phyloP scores from a whole-genome alignment of 495 filamentous ascomycete species.

The Tuber microsphaerosporum region DNA sequence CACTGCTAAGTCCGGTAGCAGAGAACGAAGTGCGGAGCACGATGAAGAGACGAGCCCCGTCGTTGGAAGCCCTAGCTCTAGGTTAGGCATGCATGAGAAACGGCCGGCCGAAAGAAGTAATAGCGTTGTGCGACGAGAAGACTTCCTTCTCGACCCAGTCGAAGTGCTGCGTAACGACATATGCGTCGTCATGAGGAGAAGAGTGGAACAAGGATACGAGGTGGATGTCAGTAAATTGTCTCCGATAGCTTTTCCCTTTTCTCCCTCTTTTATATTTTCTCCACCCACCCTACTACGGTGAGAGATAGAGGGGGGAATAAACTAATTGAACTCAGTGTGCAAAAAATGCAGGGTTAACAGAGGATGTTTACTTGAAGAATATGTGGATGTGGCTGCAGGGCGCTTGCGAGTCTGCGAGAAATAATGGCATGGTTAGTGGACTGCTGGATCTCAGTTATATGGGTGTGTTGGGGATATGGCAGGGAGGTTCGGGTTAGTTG shows the following conservation, averaged over 20 bases:
- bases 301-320: slow-evolving; percentile 1
- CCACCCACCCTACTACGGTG: not conserved
- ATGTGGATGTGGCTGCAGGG: slow-evolving; percentile 47
- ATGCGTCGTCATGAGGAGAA: slow-evolving; percentile 35
- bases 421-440: slow-evolving; percentile 66
- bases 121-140: slow-evolving; percentile 29
- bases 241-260: not conserved
- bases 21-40: not conserved
- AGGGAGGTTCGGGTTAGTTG: slow-evolving; percentile 56
- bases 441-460: slow-evolving; percentile 76
- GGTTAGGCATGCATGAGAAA: slow-evolving; percentile 30
- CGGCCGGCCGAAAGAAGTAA: slow-evolving; percentile 19
- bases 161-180: slow-evolving; percentile 35
- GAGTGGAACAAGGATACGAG: slow-evolving; percentile 32
- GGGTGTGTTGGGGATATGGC: slow-evolving; percentile 76
- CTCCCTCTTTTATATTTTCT: not conserved
- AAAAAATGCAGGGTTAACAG: slow-evolving; percentile 25
- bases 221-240: slow-evolving; percentile 20
- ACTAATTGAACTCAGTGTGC: slow-evolving; percentile 9
- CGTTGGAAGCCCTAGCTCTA: slow-evolving; percentile 11
- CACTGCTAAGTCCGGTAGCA: not conserved
- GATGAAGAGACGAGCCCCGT: slow-evolving; percentile 10
- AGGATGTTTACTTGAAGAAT: slow-evolving; percentile 30
- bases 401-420: slow-evolving; percentile 56
- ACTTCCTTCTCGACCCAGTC: slow-evolving; percentile 35